These are phyloP conservation scores for Penicillium rolfsii DNA, from an alignment of 2,329 filamentous ascomycete species.

Conservation along the genomic window DNA sequence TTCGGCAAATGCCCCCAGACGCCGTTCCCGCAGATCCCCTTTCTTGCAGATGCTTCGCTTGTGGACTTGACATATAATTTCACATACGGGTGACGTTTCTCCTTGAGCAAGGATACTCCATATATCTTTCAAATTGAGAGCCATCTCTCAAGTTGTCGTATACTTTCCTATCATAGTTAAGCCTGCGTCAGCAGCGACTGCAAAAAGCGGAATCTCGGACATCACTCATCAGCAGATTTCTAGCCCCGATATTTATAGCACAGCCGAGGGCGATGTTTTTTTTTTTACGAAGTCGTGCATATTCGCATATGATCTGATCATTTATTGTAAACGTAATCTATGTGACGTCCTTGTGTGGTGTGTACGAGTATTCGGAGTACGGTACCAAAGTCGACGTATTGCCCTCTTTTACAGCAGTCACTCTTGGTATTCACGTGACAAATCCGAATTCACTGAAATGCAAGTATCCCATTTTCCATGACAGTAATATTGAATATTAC, in stretches of 20 bases:
- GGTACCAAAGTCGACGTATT: no score
- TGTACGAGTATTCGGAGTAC: no score
- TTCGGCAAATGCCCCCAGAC: background rate
- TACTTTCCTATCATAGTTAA: background rate
- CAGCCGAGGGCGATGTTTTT: background rate
- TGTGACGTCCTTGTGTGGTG: no score
- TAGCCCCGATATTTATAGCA: conserved; percentile 14
- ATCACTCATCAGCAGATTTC: background rate
- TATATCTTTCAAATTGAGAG: background rate
- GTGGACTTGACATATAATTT: background rate
- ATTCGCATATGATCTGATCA: background rate
- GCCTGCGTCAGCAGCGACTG: conserved; percentile 6
- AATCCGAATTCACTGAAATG: no score
- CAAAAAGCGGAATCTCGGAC: conserved; percentile 8
- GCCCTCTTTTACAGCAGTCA: no score
- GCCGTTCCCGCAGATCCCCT: background rate
- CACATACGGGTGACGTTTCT: no score
- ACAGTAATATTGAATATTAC: no score
- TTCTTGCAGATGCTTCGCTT: background rate
- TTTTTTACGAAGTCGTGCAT: background rate
- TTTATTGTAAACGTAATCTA: background rate
- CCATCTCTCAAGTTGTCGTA: no score
- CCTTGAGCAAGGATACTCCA: no score
- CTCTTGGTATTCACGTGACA: no score
- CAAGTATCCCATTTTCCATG: no score